phyloP scores from a whole-genome alignment of 768 basidiomycete species.

The Boletus reticulatus region DNA sequence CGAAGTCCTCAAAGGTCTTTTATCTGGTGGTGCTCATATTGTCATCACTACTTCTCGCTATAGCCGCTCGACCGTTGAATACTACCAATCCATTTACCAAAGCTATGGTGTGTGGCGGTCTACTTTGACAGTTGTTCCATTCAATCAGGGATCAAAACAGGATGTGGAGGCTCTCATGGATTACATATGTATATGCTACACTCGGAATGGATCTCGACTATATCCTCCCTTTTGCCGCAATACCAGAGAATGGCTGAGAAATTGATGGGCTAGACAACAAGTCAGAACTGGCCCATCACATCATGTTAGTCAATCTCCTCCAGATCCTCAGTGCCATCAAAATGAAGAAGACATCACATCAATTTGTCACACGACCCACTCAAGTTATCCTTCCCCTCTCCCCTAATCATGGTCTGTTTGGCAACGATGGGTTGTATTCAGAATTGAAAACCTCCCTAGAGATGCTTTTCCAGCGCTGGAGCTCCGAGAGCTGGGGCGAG shows the following conservation, averaged over 20 bases:
- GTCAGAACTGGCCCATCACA: conserved; percentile 96
- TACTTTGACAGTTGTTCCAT: conserved; percentile 96
- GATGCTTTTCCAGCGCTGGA: conserved; percentile 98
- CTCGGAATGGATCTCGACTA: conserved; percentile 98
- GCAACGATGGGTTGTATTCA: conserved; percentile 96
- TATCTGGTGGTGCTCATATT: conserved; percentile 94
- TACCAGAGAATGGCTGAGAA: conserved; percentile 98
- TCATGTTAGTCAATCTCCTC: conserved; percentile 97
- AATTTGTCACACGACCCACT: conserved; percentile 96
- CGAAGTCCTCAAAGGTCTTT: conserved; percentile 93
- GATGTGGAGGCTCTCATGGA: conserved; percentile 98
- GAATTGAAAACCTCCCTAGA: conserved; percentile 98
- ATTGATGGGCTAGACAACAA: conserved; percentile 97
- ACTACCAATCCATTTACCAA: conserved; percentile 98
- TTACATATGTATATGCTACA: conserved; percentile 94
- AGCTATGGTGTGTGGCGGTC: conserved; percentile 94
- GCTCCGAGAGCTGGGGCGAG: conserved; percentile 98
- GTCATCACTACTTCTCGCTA: conserved; percentile 98
- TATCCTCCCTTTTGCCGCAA: conserved; percentile 96
- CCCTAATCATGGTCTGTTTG: conserved; percentile 97
- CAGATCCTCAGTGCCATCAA: conserved; percentile 97
- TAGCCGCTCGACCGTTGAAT: conserved; percentile 93
- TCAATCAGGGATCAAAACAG: conserved; percentile 99
- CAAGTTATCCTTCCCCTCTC: conserved; percentile 98
- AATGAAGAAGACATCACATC: conserved; percentile 94